These are phyloP conservation scores for Yamadazyma friedrichii DNA, from an alignment of 1,139 yeast genomes.

Conservation along the genomic window DNA sequence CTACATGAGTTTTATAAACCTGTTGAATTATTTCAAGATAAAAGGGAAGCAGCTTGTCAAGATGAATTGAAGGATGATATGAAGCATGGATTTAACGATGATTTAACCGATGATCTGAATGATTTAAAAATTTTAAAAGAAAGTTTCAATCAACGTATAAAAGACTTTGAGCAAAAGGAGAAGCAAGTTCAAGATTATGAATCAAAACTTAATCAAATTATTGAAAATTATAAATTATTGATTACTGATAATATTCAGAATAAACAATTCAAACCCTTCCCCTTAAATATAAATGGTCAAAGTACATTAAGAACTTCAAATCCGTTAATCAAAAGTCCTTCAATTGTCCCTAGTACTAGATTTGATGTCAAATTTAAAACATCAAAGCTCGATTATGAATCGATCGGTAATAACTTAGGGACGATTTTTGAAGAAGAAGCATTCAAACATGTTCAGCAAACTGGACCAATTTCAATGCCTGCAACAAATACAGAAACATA, in stretches of 20 bases:
- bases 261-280: slow-evolving; percentile 1
- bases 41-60: too few species aligned
- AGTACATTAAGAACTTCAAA: not conserved
- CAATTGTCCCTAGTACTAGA: slow-evolving; percentile 11
- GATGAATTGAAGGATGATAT: too few species aligned
- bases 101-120: too few species aligned
- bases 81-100: too few species aligned
- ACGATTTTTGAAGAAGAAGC: slow-evolving; percentile 7
- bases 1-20: slow-evolving; percentile 1
- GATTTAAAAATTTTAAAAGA: too few species aligned
- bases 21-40: too few species aligned
- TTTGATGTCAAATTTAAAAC: not conserved
- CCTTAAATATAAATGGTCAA: slow-evolving; percentile 1
- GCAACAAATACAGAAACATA: not conserved
- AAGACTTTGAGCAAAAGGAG: not conserved
- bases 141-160: too few species aligned
- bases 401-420: slow-evolving; percentile 2
- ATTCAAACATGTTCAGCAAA: slow-evolving; percentile 1
- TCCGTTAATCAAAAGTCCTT: slow-evolving; percentile 5
- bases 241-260: too few species aligned
- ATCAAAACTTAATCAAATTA: not conserved
- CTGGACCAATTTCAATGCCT: not conserved
- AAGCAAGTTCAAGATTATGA: not conserved
- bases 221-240: not conserved
- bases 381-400: not conserved